Conservation (phyloP, 305 asterid species). For the Fraxinus ornus region DNA sequence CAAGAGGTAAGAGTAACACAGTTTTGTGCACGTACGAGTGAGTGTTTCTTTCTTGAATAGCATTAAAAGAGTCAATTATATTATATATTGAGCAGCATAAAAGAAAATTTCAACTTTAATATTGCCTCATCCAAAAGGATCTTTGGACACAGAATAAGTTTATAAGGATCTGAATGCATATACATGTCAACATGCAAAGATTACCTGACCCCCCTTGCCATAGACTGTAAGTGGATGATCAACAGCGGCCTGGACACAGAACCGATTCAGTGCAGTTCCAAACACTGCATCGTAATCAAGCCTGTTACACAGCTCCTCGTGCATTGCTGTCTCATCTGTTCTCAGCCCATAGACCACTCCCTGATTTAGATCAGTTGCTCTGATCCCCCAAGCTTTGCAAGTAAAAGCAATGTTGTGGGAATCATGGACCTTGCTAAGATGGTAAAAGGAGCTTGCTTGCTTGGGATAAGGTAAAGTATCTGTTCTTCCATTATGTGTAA, state of each 20-base stretch:
- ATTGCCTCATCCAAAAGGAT: neutral
- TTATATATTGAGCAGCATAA: neutral
- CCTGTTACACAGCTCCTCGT: conserved; percentile 76
- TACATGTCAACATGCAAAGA: neutral
- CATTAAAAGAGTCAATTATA: neutral
- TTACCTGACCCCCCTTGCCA: conserved; percentile 98
- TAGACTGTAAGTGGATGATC: conserved; percentile 93
- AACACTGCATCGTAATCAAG: conserved; percentile 83
- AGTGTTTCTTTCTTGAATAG: neutral
- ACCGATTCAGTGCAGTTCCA: conserved; percentile 91
- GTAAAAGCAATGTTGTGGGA: conserved; percentile 88
- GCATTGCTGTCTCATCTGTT: conserved; percentile 86
- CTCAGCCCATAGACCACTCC: conserved; percentile 91
- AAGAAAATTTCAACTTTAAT: neutral
- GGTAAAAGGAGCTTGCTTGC: conserved; percentile 91
- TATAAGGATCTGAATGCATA: neutral
- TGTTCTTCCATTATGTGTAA: conserved; percentile 83
- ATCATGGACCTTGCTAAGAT: conserved; percentile 88
- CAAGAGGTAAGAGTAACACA: neutral
- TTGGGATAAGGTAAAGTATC: conserved; percentile 93
- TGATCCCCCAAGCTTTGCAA: conserved; percentile 93
- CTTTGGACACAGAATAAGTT: neutral
- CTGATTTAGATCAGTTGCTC: conserved; percentile 91
- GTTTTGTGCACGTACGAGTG: neutral
- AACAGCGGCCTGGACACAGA: conserved; percentile 96